phyloP scores from a whole-genome alignment of 139 green algal species.

The Coccomyxa sp. region DNA sequence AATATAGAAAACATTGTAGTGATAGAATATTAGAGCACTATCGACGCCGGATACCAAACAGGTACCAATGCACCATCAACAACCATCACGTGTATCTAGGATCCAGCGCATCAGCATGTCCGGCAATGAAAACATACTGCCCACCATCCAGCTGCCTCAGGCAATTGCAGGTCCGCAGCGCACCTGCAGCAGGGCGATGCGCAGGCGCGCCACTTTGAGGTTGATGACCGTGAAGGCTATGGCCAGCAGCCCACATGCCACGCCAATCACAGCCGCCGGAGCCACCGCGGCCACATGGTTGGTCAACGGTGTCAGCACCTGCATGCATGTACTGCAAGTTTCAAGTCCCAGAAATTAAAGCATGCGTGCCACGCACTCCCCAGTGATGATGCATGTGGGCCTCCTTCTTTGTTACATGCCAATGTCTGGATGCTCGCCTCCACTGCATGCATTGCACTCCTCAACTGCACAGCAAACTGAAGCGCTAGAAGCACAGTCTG shows the following conservation, averaged over 20 bases:
- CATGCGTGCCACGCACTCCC: background rate
- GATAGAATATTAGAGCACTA: too few species aligned
- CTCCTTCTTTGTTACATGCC: background rate
- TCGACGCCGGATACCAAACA: too few species aligned
- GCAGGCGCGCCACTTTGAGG: slow-evolving; percentile 39
- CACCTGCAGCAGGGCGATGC: slow-evolving; percentile 10
- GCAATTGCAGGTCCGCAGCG: too few species aligned
- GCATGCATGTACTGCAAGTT: background rate
- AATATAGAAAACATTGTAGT: too few species aligned
- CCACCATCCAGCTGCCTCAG: too few species aligned
- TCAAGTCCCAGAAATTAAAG: background rate
- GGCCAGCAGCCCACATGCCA: slow-evolving; percentile 60
- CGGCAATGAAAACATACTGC: too few species aligned
- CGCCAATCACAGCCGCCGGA: slow-evolving; percentile 66
- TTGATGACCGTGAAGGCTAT: slow-evolving; percentile 78
- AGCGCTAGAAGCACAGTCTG: too few species aligned
- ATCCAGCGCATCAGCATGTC: too few species aligned
- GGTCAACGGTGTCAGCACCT: slow-evolving; percentile 48
- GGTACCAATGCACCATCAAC: background rate
- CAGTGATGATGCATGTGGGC: background rate
- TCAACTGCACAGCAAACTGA: too few species aligned
- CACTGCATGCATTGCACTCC: too few species aligned
- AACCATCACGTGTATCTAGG: background rate
- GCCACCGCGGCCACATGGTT: slow-evolving; percentile 71
- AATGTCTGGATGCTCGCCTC: too few species aligned